Evolutionary conservation across 2,329 filamentous ascomycete species (phyloP).

Genomic region (Claviceps monticola): DNA sequence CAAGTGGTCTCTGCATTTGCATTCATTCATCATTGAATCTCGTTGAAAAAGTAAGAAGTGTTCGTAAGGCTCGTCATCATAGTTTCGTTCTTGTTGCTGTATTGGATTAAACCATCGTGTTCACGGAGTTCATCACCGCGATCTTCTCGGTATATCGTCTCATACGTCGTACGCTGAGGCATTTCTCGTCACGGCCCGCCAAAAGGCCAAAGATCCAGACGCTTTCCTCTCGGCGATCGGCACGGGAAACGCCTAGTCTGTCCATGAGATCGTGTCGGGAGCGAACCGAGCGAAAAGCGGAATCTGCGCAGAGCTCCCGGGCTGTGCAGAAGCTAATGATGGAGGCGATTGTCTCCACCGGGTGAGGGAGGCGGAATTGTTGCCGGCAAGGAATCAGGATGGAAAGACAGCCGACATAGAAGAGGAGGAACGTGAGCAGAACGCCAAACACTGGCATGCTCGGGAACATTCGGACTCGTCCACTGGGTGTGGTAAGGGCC

Average conservation of each 20-base stretch:
- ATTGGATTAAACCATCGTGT: conserved; percentile 6
- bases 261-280: conserved; percentile 56
- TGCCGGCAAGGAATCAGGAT: conserved; percentile 47
- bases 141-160: conserved; percentile 31
- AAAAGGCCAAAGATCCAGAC: conserved; percentile 36
- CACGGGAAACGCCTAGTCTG: conserved; percentile 44
- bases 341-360: conserved; percentile 58
- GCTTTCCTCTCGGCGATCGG: conserved; percentile 31
- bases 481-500: conserved; percentile 45
- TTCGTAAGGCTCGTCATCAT: not conserved
- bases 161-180: conserved; percentile 30
- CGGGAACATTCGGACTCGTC: conserved; percentile 51
- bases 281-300: conserved; percentile 54
- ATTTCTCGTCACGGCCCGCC: conserved; percentile 25
- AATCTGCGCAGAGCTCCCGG: conserved; percentile 56
- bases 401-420: conserved; percentile 54
- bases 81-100: not conserved
- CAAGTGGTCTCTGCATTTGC: not conserved
- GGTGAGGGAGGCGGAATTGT: conserved; percentile 56
- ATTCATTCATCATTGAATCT: not conserved
- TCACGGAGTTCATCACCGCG: conserved; percentile 14
- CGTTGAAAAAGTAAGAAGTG: not conserved
- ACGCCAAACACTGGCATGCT: conserved; percentile 61
- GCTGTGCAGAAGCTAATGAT: conserved; percentile 65
- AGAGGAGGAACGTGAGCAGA: conserved; percentile 54